Conservation (phyloP, 495 filamentous ascomycete genomes). For the Xylaria curta region DNA sequence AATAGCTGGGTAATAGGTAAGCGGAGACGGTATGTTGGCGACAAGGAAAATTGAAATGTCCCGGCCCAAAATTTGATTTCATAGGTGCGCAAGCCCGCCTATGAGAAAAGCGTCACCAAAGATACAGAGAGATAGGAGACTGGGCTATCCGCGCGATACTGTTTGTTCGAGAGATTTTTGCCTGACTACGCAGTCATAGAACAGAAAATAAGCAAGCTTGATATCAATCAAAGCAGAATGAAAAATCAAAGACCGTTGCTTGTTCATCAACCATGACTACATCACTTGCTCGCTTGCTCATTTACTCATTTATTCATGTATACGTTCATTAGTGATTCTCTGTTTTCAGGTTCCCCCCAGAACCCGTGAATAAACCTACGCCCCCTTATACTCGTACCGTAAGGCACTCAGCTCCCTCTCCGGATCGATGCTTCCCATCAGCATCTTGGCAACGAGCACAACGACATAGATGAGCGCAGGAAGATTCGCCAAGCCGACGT, state of each 20-base stretch:
- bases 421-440: slow-evolving; percentile 63
- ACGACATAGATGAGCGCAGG: slow-evolving; percentile 55
- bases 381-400: slow-evolving; percentile 67
- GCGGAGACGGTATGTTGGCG: background rate
- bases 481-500: slow-evolving; percentile 43
- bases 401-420: slow-evolving; percentile 57
- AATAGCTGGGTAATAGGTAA: background rate
- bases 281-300: background rate
- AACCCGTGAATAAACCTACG: slow-evolving; percentile 38
- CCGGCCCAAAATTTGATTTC: background rate
- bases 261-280: background rate
- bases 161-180: background rate
- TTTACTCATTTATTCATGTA: background rate
- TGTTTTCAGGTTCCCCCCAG: slow-evolving; percentile 16
- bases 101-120: background rate
- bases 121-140: background rate
- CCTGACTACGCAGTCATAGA: background rate
- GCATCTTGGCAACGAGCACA: slow-evolving; percentile 54
- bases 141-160: background rate
- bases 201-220: background rate
- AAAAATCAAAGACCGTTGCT: background rate
- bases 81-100: too few relatives aligned
- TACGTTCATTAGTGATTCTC: background rate
- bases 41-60: slow-evolving; percentile 6
- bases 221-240: background rate